Evolutionary conservation across 73 alveolate species (phyloP).

Genomic region (Effrenium voratum): DNA sequence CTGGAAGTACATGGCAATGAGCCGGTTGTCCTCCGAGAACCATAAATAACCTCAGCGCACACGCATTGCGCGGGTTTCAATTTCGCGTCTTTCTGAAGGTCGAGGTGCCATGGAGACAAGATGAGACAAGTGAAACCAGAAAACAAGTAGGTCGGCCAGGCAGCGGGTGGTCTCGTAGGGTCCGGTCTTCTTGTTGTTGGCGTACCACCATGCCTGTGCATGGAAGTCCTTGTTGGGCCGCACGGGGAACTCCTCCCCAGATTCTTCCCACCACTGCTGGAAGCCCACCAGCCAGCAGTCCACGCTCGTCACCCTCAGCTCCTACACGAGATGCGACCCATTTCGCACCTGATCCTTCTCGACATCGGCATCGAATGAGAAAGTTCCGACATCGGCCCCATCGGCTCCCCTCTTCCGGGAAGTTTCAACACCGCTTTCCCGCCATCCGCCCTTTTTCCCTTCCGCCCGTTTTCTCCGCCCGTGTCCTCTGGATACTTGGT

Average conservation of each 20-base stretch:
- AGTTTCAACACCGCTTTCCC: too few relatives aligned
- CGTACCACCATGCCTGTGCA: conserved; percentile 49
- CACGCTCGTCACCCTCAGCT: conserved; percentile 27
- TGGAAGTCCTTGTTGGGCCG: conserved; percentile 75
- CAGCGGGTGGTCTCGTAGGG: conserved; percentile 12
- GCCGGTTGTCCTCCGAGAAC: conserved; percentile 55
- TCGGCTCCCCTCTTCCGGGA: too few relatives aligned
- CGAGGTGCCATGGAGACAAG: not conserved
- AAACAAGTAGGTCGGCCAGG: not conserved
- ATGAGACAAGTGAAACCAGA: not conserved
- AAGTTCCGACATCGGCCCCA: too few relatives aligned
- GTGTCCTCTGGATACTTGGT: not conserved
- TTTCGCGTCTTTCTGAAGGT: not conserved
- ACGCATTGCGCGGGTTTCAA: not conserved
- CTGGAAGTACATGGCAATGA: conserved; percentile 82
- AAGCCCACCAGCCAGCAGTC: conserved; percentile 64
- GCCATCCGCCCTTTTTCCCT: too few relatives aligned
- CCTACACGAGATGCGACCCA: conserved; percentile 31
- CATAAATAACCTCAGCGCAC: conserved; percentile 25
- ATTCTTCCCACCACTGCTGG: conserved; percentile 41
- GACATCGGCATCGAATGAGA: too few relatives aligned
- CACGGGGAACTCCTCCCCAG: conserved; percentile 60
- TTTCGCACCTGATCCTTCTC: too few relatives aligned
- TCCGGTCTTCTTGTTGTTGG: conserved; percentile 35
- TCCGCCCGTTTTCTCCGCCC: not conserved